Conservation (phyloP, 305 asterid species). For the Solanum chacoense region DNA sequence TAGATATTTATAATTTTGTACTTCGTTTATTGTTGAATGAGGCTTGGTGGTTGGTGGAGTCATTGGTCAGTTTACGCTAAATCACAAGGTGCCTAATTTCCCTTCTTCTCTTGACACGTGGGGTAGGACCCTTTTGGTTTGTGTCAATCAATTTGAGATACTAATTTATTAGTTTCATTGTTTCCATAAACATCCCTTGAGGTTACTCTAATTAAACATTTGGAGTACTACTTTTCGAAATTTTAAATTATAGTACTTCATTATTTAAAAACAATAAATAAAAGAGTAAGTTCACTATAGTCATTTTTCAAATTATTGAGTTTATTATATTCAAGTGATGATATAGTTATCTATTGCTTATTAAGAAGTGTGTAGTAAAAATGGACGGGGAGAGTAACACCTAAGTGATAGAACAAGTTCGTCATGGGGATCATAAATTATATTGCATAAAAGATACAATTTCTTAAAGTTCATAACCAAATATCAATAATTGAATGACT, state of each 20-base stretch:
- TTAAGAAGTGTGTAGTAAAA: neutral
- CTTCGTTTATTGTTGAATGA: neutral
- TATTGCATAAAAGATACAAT: neutral
- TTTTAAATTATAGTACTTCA: neutral
- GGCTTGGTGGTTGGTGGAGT: neutral
- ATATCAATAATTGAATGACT: neutral
- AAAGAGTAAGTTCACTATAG: neutral
- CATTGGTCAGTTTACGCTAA: neutral
- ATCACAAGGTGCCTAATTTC: neutral
- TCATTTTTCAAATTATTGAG: neutral
- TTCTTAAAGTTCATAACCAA: neutral
- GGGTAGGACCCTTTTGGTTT: neutral
- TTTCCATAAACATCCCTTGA: neutral
- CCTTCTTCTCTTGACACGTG: neutral
- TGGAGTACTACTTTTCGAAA: neutral
- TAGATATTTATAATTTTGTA: neutral
- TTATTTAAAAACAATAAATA: too few species aligned
- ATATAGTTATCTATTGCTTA: accelerated
- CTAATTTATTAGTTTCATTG: neutral
- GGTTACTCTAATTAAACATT: neutral
- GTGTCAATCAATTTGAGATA: neutral
- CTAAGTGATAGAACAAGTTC: neutral
- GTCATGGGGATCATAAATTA: neutral
- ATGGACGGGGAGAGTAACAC: accelerated
- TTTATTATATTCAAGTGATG: neutral